Evolutionary conservation across 176 grass and related monocot species (phyloP), one percentile per base, ranked within the genome.

Genomic region (Metroxylon sagu): DNA sequence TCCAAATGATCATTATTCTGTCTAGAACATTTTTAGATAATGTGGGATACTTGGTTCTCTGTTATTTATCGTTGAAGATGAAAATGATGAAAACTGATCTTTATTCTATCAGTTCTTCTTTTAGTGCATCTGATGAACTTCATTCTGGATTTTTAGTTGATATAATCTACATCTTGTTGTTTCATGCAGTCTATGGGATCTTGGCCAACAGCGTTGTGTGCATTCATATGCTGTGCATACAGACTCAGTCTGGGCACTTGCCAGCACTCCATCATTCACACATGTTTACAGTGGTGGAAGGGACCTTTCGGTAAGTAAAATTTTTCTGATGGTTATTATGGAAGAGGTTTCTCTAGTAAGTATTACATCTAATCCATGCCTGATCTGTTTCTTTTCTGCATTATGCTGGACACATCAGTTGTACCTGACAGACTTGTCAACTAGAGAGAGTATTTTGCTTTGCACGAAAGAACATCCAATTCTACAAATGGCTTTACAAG

Each of bases 251-350:
- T 98, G 87, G 93, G 87, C 87, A 1, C 93, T 98, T 70, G 87
- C 87, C 68, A 80, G 73, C 28, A 85, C 78, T 67, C 78, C 87
- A 75, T 80, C 87, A 17, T 92, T 92, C 56, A 69, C 66, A 67
- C 87, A 98, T 92, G 93, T 92, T 75, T 98, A 98, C 80, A 98
- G 93, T 78, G 87, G 93, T 61, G 93, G 93, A 54, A 98, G 87
- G 73, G 93, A 98, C 63, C 87, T 84, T 73, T 98, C 87, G 5
- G 93, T 97, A 70, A 91, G 82, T 85, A 60, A 49, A 72, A 29
- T 43, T 43, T 3, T 43, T 43, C 35, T 1, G 10, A 2, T 43
- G 35, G 35, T 43, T 43, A 43, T 43, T 3, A 43, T 43, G 35
- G 35, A 43, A 12, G 35, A 43, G 35, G 35, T 43, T 14, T 43